Evolutionary conservation across 2,329 filamentous ascomycete genomes (phyloP), one percentile per base, ranked within the genome.

Genomic region (Cladobotryum mycophilum): DNA sequence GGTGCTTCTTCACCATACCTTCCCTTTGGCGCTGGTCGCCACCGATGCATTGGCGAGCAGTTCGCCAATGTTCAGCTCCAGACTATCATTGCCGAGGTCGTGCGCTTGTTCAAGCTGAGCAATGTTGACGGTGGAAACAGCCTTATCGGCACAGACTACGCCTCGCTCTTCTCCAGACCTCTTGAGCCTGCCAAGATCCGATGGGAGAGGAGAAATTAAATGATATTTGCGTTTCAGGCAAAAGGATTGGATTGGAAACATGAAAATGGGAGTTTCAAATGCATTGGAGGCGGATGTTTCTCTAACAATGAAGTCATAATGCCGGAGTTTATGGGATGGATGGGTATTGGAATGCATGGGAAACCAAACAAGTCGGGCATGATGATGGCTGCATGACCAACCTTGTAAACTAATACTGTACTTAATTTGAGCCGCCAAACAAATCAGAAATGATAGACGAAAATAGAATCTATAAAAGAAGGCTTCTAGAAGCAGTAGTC

Each of bases 31-130:
- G 92, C 91, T 30, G 92, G 92, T 40, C 79, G 92, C 59, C 92
- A 97, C 71, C 80, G 92, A 58, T 97, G 92, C 71, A 96, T 97
- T 64, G 92, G 92, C 58, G 92, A 97, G 76, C 89, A 96, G 64
- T 97, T 96, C 68, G 92, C 92, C 59, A 95, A 95, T 66, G 78
- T 95, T 52, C 92, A 97, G 72, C 76, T 97, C 55, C 86, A 91
- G 66, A 90, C 89, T 41, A 95, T 97, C 58, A 75, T 85, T 12
- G 89, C 85, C 46, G 84, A 83, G 52, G 73, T 91, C 57, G 86
- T 95, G 38, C 80, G 89, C 45, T 67, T 82, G 48, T 88, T 96
- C 74, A 92, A 89, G 73, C 81, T 96, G 67, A 76, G 78, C 63
- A 95, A 89, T 60, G 67, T 83, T 2, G 82, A 87, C 60, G 86